Base-by-base conservation (phyloP, 106 monocot species). In the Triglochin maritima region DNA sequence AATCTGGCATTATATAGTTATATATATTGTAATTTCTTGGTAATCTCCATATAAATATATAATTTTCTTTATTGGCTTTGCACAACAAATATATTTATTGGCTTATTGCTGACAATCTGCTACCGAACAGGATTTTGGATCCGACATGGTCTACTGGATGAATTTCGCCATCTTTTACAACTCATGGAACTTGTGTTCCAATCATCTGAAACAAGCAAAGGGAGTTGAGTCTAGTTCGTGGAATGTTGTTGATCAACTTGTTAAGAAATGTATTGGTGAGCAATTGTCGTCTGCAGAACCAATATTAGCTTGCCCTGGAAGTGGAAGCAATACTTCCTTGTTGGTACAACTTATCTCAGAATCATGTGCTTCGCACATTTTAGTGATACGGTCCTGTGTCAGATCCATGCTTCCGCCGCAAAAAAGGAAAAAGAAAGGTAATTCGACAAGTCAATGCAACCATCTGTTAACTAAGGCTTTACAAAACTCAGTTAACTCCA, bases 111-210 rank as follows among this genome's bases (percentile, higher is more conserved):
- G 29, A 29, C 29, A 29, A 29, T 29, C 29, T 29, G 29, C 29
- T 29, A 29, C 29, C 1, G 29, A 29, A 49, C 83, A 96, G 96
- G 87, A 81, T 49, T 73, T 80, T 57, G 70, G 68, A 51, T 49
- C 80, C 14, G 87, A 84, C 50, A 16, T 81, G 44, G 59, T 83
- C 47, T 74, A 72, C 59, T 91, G 88, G 79, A 71, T 91, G 11
- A 86, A 74, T 66, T 96, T 96, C 56, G 80, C 91, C 7, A 69
- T 96, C 45, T 96, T 96, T 81, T 50, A 86, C 62, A 91, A 91
- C 75, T 87, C 88, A 9, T 88, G 74, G 85, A 88, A 78, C 58
- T 68, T 75, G 42, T 54, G 64, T 67, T 63, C 66, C 49, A 65
- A 57, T 29, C 68, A 64, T 17, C 51, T 48, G 2, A 45, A 17